A percentile compares a stretch with the other conserved stretches of the same genome.
Evolutionary conservation across 306 rosid genomes (phyloP).

Genomic region (Casuarina glauca): DNA sequence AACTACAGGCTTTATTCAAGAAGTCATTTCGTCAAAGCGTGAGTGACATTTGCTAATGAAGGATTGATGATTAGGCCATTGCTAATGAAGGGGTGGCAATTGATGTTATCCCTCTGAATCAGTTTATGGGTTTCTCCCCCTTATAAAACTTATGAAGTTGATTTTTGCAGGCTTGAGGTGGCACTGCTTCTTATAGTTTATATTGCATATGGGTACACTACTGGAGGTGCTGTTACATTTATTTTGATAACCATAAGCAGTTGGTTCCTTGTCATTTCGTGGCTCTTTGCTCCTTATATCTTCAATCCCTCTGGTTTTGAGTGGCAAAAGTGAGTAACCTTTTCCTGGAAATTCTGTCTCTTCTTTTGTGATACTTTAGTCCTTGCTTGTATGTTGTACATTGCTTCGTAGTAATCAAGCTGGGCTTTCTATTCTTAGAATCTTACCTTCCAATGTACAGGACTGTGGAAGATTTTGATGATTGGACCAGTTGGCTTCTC

Average conservation of each 20-base stretch:
- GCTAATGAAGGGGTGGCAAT: conserved; percentile 3
- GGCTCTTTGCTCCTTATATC: conserved; percentile 98
- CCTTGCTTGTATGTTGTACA: conserved; percentile 1
- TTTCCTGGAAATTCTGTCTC: conserved; percentile 6
- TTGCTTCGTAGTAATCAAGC: conserved; percentile 14
- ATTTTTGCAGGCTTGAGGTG: conserved; percentile 77
- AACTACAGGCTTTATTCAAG: conserved; percentile 92
- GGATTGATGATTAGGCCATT: neutral
- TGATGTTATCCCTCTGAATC: conserved; percentile 6
- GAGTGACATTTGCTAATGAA: conserved; percentile 39
- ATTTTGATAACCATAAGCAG: conserved; percentile 85
- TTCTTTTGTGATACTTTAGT: conserved; percentile 3
- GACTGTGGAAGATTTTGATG: conserved; percentile 98
- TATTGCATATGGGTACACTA: conserved; percentile 74
- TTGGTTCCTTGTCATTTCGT: conserved; percentile 98
- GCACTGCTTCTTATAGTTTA: conserved; percentile 81
- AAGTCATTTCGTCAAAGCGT: conserved; percentile 98
- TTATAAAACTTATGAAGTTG: neutral
- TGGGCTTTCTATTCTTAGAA: conserved; percentile 10
- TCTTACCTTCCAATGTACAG: conserved; percentile 46
- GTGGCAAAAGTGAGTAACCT: conserved; percentile 91
- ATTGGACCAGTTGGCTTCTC: conserved; percentile 98
- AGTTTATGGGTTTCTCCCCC: neutral
- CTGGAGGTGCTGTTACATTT: conserved; percentile 84
- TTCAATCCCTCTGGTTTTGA: conserved; percentile 98